phyloP scores from a whole-genome alignment of 2,329 filamentous ascomycete species.

The Trichoderma sp. region DNA sequence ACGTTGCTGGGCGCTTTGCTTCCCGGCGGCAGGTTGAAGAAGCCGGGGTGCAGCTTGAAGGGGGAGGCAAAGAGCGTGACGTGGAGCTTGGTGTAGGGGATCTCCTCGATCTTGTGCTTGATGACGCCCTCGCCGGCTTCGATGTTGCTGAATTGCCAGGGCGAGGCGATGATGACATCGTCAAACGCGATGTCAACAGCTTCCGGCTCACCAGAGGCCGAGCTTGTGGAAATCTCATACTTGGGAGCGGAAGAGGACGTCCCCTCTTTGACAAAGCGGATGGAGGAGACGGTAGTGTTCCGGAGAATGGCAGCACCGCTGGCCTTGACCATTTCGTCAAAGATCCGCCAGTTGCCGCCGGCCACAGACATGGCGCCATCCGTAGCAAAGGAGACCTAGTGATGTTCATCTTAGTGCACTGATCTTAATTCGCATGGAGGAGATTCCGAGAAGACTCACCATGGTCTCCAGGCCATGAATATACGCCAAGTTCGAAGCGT shows the following conservation, averaged over 20 bases:
- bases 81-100: conserved; percentile 85
- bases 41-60: conserved; percentile 67
- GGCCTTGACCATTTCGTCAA: conserved; percentile 73
- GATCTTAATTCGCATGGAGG: background rate
- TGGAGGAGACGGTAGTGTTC: conserved; percentile 67
- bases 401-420: background rate
- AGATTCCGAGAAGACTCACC: conserved; percentile 45
- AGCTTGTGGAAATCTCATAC: conserved; percentile 47
- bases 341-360: conserved; percentile 95
- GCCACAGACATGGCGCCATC: conserved; percentile 77
- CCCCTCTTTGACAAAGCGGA: conserved; percentile 53
- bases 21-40: conserved; percentile 68
- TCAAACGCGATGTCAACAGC: conserved; percentile 65
- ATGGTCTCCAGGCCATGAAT: conserved; percentile 91
- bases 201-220: conserved; percentile 35
- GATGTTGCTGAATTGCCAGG: conserved; percentile 79
- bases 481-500: conserved; percentile 81
- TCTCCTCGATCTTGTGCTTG: conserved; percentile 67
- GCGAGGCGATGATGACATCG: conserved; percentile 78
- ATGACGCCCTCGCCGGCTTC: conserved; percentile 65
- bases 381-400: conserved; percentile 78
- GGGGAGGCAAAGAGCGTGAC: conserved; percentile 88
- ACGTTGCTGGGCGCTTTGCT: conserved; percentile 69
- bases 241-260: conserved; percentile 45
- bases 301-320: conserved; percentile 64